Evolutionary conservation across 1,284 basidiomycete genomes (phyloP).

Genomic region (Tilletia caries): DNA sequence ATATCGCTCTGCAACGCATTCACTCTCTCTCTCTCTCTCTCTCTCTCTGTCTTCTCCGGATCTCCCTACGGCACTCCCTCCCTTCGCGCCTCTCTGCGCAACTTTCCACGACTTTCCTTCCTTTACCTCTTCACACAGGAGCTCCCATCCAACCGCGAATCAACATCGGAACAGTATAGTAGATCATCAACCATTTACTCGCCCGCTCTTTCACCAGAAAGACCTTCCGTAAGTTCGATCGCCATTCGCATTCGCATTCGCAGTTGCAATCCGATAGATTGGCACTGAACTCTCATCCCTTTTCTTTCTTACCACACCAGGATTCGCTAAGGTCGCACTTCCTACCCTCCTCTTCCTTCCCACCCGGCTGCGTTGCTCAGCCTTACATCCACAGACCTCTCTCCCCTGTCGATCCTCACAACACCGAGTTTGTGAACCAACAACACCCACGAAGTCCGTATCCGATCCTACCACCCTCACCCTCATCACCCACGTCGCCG

Average conservation of each 20-base stretch:
- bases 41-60: not conserved
- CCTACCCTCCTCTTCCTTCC: not conserved
- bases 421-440: not conserved
- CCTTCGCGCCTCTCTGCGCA: slow-evolving; percentile 10
- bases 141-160: not conserved
- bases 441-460: too few species aligned
- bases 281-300: not conserved
- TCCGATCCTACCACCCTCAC: not conserved
- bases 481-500: not conserved
- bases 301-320: not conserved
- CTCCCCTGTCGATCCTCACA: not conserved
- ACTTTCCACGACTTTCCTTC: not conserved
- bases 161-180: not conserved
- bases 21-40: not conserved
- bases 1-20: not conserved
- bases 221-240: slow-evolving; percentile 13
- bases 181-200: not conserved
- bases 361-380: slow-evolving; percentile 3
- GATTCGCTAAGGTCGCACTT: slow-evolving; percentile 13
- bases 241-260: too few species aligned
- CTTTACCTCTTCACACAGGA: not conserved
- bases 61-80: not conserved
- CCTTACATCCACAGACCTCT: not conserved
- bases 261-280: not conserved
- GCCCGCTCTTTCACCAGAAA: not conserved